Evolutionary conservation across 345 rosid species (phyloP), one percentile per base, ranked within the genome.

Genomic region (Bruguiera parviflora): DNA sequence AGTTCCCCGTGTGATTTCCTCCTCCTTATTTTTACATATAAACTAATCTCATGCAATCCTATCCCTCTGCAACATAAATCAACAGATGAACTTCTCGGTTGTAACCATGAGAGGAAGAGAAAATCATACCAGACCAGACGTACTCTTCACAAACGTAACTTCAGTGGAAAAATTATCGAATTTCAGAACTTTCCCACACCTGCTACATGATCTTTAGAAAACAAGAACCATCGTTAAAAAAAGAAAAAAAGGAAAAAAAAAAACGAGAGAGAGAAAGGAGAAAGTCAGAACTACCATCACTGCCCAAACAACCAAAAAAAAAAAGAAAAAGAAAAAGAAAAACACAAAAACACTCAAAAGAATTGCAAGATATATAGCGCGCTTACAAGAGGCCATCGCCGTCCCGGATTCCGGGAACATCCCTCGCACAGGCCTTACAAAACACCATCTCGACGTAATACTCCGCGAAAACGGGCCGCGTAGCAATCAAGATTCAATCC

Each of bases 81-180:
- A 39, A 39, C 47, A 39, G 11, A 10, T 28, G 31, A 15, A 27
- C 21, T 20, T 1, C 20, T n/a, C 13, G 22, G 6, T 32, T 32
- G 9, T 5, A 53, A 67, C 33, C 1, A 3, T 15, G 0, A 11
- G 18, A n/a, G 21, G 21, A 11, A 55, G 39, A 25, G 20, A 31
- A 43, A 8, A 27, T 1, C 35, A 25, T 53, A 76, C 79, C 75
- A 32, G 65, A 5, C 79, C 79, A 0, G 61, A 29, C 6, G 59
- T 13, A 57, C 37, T 52, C 52, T 76, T 76, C 56, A 62, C 69
- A 61, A 76, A 76, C 43, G 72, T 62, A 51, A 67, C 61, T 33
- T 76, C 79, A 20, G 67, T 57, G 27, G 79, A 76, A 62, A 43
- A 71, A 67, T 71, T 67, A 47, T 58, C 75, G 31, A 66, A 71